These are phyloP conservation scores for Talaromyces sp. DNA, from an alignment of 2,329 filamentous ascomycete species.

Conservation along the genomic window DNA sequence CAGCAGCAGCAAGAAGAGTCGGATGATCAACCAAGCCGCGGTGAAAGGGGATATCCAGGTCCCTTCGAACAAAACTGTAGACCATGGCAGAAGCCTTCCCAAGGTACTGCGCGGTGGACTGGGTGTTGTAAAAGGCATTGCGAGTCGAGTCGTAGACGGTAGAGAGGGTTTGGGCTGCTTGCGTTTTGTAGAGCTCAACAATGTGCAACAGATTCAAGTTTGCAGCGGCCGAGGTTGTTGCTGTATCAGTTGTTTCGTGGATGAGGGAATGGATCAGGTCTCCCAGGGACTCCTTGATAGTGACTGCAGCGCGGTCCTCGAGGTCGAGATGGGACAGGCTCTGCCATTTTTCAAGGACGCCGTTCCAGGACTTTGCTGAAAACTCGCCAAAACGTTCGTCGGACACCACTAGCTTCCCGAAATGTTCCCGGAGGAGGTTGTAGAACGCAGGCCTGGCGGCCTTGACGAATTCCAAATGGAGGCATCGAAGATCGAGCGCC, in stretches of 20 bases:
- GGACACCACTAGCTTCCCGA: background rate
- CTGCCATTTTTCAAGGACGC: conserved; percentile 12
- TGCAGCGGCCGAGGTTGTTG: background rate
- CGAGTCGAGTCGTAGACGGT: conserved; percentile 15
- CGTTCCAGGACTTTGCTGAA: conserved; percentile 3
- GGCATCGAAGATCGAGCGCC: conserved; percentile 49
- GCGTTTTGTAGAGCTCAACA: conserved; percentile 7
- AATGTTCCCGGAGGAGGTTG: conserved; percentile 7
- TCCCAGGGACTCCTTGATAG: conserved; percentile 11
- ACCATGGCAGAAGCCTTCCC: conserved; percentile 26
- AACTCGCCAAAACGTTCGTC: conserved; percentile 5
- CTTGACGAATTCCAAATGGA: conserved; percentile 13
- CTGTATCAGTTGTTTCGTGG: background rate
- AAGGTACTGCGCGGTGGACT: conserved; percentile 20
- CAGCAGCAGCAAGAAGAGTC: conserved; percentile 8
- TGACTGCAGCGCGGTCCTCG: conserved; percentile 3
- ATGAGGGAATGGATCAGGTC: conserved; percentile 8
- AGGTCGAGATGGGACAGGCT: conserved; percentile 13
- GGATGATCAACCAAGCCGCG: conserved; percentile 28
- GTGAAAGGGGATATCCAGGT: conserved; percentile 30
- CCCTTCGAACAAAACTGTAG: conserved; percentile 33
- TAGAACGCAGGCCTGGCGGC: conserved; percentile 4
- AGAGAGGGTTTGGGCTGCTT: conserved; percentile 3
- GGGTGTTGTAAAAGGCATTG: conserved; percentile 13
- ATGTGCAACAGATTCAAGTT: background rate